Conservation (phyloP, 768 basidiomycete species). For the Pleurotus citrinopileatus region DNA sequence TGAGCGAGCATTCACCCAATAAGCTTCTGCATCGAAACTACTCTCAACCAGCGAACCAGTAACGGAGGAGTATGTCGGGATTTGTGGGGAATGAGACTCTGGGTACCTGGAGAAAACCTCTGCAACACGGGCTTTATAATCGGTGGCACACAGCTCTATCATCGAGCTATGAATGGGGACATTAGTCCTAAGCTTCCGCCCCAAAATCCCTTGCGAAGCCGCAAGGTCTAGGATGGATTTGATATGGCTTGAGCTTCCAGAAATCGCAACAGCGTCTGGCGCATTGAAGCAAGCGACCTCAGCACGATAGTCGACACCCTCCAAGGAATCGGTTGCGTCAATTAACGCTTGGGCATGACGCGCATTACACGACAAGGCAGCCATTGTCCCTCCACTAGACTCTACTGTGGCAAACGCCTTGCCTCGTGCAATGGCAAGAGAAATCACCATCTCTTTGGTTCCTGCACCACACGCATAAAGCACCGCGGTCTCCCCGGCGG, state of each 20-base stretch:
- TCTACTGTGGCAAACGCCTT: slow-evolving; percentile 31
- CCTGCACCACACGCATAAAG: slow-evolving; percentile 42
- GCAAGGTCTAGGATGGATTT: slow-evolving; percentile 29
- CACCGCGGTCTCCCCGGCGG: slow-evolving; percentile 43
- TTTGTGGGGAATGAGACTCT: slow-evolving; percentile 20
- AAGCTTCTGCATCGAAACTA: slow-evolving; percentile 31
- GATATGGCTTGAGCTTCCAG: slow-evolving; percentile 26
- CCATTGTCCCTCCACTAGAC: slow-evolving; percentile 37
- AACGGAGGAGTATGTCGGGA: slow-evolving; percentile 34
- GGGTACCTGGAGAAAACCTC: slow-evolving; percentile 33
- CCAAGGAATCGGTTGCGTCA: slow-evolving; percentile 3
- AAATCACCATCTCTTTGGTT: slow-evolving; percentile 35
- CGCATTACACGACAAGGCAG: slow-evolving; percentile 34
- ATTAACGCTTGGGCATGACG: slow-evolving; percentile 25
- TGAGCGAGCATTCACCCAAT: slow-evolving; percentile 34
- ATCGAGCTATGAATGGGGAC: slow-evolving; percentile 36
- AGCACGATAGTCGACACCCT: slow-evolving; percentile 16
- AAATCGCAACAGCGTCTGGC: slow-evolving; percentile 31
- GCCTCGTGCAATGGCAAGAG: slow-evolving; percentile 42
- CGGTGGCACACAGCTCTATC: slow-evolving; percentile 31
- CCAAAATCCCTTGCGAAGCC: slow-evolving; percentile 26
- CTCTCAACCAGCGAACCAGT: slow-evolving; percentile 23
- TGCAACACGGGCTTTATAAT: slow-evolving; percentile 23
- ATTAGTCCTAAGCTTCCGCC: slow-evolving; percentile 30
- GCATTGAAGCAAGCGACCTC: slow-evolving; percentile 43